Evolutionary conservation across 2,329 filamentous ascomycete species (phyloP).

Genomic region (Amauroascus niger): DNA sequence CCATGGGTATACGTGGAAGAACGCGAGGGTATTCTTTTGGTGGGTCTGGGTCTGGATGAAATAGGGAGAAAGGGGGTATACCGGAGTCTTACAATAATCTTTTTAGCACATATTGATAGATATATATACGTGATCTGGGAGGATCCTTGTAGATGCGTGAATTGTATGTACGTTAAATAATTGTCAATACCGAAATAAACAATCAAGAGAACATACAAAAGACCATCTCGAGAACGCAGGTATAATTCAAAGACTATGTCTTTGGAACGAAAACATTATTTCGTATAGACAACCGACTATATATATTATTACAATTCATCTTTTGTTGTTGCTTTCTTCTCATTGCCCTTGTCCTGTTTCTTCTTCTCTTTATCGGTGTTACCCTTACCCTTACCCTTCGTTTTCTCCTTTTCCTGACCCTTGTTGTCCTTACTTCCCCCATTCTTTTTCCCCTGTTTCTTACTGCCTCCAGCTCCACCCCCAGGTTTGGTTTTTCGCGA

Average conservation of each 20-base stretch:
- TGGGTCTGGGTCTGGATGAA: conserved; percentile 36
- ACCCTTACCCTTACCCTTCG: conserved; percentile 23
- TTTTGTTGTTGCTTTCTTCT: conserved; percentile 7
- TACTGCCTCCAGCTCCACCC: conserved; percentile 19
- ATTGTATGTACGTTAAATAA: no score
- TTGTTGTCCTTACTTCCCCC: conserved; percentile 23
- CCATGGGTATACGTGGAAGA: conserved; percentile 27
- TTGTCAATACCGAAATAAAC: no score
- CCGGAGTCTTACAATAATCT: not conserved
- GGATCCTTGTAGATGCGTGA: no score
- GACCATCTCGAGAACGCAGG: no score
- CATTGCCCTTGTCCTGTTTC: conserved; percentile 7
- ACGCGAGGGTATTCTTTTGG: conserved; percentile 22
- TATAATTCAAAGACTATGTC: no score
- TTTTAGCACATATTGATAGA: no score
- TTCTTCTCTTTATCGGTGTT: conserved; percentile 24
- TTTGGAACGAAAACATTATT: not conserved
- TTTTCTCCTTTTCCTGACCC: conserved; percentile 22
- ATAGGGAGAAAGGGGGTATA: conserved; percentile 13
- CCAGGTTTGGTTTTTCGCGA: conserved; percentile 24
- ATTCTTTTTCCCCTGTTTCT: conserved; percentile 19
- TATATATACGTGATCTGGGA: no score
- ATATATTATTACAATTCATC: conserved; percentile 16
- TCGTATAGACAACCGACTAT: not conserved
- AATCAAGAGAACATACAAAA: no score